These are phyloP conservation scores for Trichoderma atrobrunneum DNA, from an alignment of 2,329 filamentous ascomycete genomes.

Conservation along the genomic window DNA sequence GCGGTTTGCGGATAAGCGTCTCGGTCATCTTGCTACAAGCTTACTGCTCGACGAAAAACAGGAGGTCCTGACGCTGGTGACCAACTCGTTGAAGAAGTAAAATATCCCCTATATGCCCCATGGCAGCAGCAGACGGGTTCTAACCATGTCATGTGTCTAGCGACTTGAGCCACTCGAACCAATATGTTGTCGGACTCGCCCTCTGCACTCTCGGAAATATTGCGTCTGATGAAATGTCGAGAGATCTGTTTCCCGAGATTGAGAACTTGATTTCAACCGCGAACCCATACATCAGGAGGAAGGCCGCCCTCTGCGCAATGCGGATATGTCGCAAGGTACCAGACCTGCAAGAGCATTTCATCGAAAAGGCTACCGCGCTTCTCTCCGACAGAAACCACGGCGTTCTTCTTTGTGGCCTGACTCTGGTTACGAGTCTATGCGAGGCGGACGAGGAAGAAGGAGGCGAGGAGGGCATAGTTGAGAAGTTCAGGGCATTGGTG, in stretches of 20 bases:
- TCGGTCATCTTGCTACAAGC: conserved; percentile 96
- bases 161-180: conserved; percentile 94
- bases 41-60: conserved; percentile 96
- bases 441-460: conserved; percentile 92
- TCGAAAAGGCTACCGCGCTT: conserved; percentile 87
- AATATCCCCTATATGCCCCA: conserved; percentile 24
- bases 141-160: conserved; percentile 43
- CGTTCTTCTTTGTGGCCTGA: conserved; percentile 87
- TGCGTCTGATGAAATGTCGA: conserved; percentile 95
- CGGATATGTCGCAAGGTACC: conserved; percentile 97
- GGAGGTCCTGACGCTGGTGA: conserved; percentile 94
- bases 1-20: conserved; percentile 93
- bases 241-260: conserved; percentile 94
- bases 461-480: conserved; percentile 83
- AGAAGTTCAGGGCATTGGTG: conserved; percentile 86
- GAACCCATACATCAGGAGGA: conserved; percentile 97
- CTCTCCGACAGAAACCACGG: conserved; percentile 94
- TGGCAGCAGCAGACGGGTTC: neutral
- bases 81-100: conserved; percentile 96
- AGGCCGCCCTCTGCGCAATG: conserved; percentile 98
- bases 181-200: conserved; percentile 95
- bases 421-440: conserved; percentile 85
- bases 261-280: conserved; percentile 87
- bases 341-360: conserved; percentile 92
- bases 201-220: conserved; percentile 97